Evolutionary conservation across 2,329 filamentous ascomycete species (phyloP).

Genomic region (Pyrenophora seminiperda): DNA sequence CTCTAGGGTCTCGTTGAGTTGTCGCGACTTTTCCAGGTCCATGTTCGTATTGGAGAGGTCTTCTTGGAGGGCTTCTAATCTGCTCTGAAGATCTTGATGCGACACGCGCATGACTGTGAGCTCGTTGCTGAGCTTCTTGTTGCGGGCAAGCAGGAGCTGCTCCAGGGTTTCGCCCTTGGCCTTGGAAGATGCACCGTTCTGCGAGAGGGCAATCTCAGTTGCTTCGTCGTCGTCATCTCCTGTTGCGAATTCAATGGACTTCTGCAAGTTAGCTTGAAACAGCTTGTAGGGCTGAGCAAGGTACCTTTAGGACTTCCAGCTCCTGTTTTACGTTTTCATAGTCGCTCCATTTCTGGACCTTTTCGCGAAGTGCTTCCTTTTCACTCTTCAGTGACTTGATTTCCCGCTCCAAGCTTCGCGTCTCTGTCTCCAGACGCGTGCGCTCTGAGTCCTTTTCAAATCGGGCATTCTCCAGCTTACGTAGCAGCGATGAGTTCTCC

Average conservation of each 20-base stretch:
- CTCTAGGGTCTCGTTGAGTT: conserved; percentile 86
- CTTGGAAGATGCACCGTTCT: conserved; percentile 60
- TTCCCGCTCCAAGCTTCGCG: conserved; percentile 81
- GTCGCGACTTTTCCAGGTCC: conserved; percentile 83
- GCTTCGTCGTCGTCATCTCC: conserved; percentile 69
- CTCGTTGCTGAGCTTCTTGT: conserved; percentile 96
- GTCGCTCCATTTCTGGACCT: conserved; percentile 87
- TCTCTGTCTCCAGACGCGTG: conserved; percentile 73
- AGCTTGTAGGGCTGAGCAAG: neutral
- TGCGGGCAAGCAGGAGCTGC: conserved; percentile 85
- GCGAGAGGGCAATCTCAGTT: conserved; percentile 40
- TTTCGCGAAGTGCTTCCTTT: conserved; percentile 76
- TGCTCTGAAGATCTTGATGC: conserved; percentile 84
- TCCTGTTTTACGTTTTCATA: conserved; percentile 97
- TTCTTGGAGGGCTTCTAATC: conserved; percentile 79
- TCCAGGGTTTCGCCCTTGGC: conserved; percentile 81
- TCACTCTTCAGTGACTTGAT: conserved; percentile 76
- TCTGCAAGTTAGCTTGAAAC: conserved; percentile 14
- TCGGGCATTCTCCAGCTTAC: conserved; percentile 81
- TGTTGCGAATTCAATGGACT: conserved; percentile 93
- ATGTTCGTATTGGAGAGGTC: conserved; percentile 81
- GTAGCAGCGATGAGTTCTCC: conserved; percentile 89
- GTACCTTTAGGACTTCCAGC: conserved; percentile 84
- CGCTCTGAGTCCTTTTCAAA: conserved; percentile 84
- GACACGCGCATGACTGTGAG: conserved; percentile 91